Evolutionary conservation across 2,329 filamentous ascomycete species (phyloP).

Genomic region (Apiospora rasikravindrae): DNA sequence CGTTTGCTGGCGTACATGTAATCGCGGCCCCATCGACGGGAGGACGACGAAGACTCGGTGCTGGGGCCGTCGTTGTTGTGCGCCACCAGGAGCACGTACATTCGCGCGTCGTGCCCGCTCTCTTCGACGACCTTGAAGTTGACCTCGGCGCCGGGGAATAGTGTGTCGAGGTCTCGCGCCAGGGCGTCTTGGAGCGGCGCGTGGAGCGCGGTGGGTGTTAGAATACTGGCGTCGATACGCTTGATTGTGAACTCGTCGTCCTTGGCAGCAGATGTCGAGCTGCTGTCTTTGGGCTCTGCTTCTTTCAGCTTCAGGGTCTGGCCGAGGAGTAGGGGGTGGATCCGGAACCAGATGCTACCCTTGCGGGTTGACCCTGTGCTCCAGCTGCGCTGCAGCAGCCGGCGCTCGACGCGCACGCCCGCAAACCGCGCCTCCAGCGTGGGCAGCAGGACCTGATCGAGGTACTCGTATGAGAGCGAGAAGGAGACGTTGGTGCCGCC

Average conservation of each 20-base stretch:
- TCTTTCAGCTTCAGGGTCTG: slow-evolving; percentile 42
- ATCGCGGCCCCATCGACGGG: slow-evolving; percentile 55
- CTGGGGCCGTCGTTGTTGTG: too few species aligned
- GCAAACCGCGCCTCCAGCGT: slow-evolving; percentile 55
- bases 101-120: slow-evolving; percentile 54
- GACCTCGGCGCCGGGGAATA: slow-evolving; percentile 51
- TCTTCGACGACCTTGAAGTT: slow-evolving; percentile 55
- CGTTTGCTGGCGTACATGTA: slow-evolving; percentile 44
- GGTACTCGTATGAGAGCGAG: slow-evolving; percentile 65
- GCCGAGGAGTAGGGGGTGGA: slow-evolving; percentile 46
- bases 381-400: slow-evolving; percentile 57
- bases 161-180: slow-evolving; percentile 42
- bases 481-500: slow-evolving; percentile 66
- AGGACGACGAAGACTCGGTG: background rate
- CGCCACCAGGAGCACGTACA: slow-evolving; percentile 64
- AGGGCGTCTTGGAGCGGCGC: slow-evolving; percentile 48
- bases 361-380: slow-evolving; percentile 46
- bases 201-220: slow-evolving; percentile 53
- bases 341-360: slow-evolving; percentile 53
- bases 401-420: slow-evolving; percentile 51
- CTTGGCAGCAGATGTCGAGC: slow-evolving; percentile 15
- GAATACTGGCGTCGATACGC: slow-evolving; percentile 55
- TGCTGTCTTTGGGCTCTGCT: slow-evolving; percentile 27
- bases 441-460: slow-evolving; percentile 65
- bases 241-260: slow-evolving; percentile 42